A percentile compares a stretch with the other conserved stretches of the same genome.
phyloP scores from a whole-genome alignment of 345 rosid genomes.

The Syzygium aromaticum region DNA sequence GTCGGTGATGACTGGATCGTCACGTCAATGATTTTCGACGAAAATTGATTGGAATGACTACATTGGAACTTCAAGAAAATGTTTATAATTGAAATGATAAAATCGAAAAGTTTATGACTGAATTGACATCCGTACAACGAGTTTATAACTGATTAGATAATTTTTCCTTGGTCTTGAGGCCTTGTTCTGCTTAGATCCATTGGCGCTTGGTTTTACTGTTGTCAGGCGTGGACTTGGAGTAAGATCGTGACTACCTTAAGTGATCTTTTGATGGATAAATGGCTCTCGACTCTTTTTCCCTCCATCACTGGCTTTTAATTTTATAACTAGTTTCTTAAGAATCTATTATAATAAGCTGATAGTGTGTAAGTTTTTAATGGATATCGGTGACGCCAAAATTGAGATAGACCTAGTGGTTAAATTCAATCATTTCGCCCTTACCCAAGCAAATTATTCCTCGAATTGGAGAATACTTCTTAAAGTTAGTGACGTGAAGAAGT shows the following conservation, averaged over 20 bases:
- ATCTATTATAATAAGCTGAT: too few species aligned
- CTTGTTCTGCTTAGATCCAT: background rate
- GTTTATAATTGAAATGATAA: background rate
- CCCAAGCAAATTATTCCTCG: too few species aligned
- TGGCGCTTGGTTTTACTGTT: background rate
- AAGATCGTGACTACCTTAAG: background rate
- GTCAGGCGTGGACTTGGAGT: background rate
- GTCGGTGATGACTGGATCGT: fast-evolving
- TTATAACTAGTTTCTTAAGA: background rate
- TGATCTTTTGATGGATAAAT: background rate
- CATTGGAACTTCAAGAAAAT: background rate
- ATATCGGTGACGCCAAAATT: too few species aligned
- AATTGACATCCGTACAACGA: background rate
- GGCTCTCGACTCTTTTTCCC: background rate
- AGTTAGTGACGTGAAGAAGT: background rate
- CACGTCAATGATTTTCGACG: fast-evolving
- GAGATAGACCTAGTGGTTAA: too few species aligned
- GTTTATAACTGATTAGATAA: background rate
- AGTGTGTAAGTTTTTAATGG: too few species aligned
- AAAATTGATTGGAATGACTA: fast-evolving
- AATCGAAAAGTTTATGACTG: background rate
- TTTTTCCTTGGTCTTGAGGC: background rate
- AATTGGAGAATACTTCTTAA: background rate
- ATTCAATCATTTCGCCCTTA: too few species aligned
- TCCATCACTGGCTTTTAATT: background rate